Conservation (phyloP, 129 eudicot species). For the Lonicera japonica region DNA sequence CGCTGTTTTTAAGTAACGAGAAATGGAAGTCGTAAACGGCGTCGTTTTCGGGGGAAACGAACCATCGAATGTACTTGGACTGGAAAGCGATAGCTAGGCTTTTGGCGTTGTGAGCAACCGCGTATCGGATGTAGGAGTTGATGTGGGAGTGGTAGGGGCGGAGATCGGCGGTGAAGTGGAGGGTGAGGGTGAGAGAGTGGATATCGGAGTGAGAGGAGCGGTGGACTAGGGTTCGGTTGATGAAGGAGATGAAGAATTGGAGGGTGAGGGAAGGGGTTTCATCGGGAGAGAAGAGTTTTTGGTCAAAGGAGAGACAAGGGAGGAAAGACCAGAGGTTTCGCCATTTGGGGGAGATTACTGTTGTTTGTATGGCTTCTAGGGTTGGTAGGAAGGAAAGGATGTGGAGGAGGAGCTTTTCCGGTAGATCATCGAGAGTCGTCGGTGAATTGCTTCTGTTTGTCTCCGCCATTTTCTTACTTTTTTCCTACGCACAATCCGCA, state of each 20-base stretch:
- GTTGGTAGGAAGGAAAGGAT: constrained; percentile 9
- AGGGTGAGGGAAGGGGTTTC: not conserved
- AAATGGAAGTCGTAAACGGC: not conserved
- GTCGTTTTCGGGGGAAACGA: not conserved
- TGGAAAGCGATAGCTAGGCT: not conserved
- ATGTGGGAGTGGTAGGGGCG: not conserved
- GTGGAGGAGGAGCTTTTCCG: constrained; percentile 1
- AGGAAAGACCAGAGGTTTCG: constrained; percentile 10
- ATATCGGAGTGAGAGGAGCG: not conserved
- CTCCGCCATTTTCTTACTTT: not conserved
- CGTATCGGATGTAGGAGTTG: constrained; percentile 4
- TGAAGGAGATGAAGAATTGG: constrained; percentile 2
- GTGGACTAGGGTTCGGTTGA: constrained; percentile 4
- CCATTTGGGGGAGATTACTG: not conserved
- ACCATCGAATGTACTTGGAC: not conserved
- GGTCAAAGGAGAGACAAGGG: constrained; percentile 8
- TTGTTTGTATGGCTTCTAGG: constrained; percentile 2
- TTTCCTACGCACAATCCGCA: no score
- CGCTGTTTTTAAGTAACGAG: not conserved
- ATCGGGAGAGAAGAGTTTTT: not conserved
- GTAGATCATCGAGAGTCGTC: constrained; percentile 3
- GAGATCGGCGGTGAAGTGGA: not conserved
- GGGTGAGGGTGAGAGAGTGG: not conserved
- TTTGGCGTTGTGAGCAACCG: not conserved
- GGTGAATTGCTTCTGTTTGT: not conserved